Percentiles rank a stretch among this genome's conserved stretches.
Evolutionary conservation across 2,329 filamentous ascomycete genomes (phyloP).

Genomic region (Fusarium cicatricum): DNA sequence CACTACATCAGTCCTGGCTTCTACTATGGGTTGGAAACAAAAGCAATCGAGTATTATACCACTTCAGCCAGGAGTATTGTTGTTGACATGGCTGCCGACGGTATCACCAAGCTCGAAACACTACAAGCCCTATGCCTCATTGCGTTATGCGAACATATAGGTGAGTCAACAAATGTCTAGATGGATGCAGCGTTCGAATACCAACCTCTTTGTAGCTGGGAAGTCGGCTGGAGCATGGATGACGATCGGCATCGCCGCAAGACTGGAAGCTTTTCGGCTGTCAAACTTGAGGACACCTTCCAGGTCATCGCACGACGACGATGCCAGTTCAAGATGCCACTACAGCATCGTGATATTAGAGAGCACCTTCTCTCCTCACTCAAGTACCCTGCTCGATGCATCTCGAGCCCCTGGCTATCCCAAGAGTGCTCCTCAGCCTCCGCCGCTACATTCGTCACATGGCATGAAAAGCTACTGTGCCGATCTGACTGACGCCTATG

Average conservation of each 20-base stretch:
- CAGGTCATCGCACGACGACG: background rate
- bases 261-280: conserved; percentile 28
- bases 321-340: conserved; percentile 24
- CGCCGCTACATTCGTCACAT: background rate
- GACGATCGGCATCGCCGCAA: conserved; percentile 34
- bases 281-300: background rate
- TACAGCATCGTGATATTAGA: conserved; percentile 33
- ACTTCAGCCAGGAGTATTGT: conserved; percentile 26
- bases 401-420: conserved; percentile 19
- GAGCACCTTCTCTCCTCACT: conserved; percentile 26
- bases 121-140: conserved; percentile 34
- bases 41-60: conserved; percentile 36
- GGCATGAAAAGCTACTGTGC: conserved; percentile 32
- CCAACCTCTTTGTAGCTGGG: conserved; percentile 6
- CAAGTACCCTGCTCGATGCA: background rate
- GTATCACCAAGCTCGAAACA: conserved; percentile 12
- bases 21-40: conserved; percentile 22
- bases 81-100: conserved; percentile 28
- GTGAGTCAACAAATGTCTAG: background rate
- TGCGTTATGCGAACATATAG: conserved; percentile 32
- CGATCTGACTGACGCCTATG: conserved; percentile 34
- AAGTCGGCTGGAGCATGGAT: conserved; percentile 35
- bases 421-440: conserved; percentile 20
- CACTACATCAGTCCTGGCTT: conserved; percentile 22
- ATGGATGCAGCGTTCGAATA: rapidly evolving